phyloP scores from a whole-genome alignment of 257 asterid species.

The Nemophila menziesii region DNA sequence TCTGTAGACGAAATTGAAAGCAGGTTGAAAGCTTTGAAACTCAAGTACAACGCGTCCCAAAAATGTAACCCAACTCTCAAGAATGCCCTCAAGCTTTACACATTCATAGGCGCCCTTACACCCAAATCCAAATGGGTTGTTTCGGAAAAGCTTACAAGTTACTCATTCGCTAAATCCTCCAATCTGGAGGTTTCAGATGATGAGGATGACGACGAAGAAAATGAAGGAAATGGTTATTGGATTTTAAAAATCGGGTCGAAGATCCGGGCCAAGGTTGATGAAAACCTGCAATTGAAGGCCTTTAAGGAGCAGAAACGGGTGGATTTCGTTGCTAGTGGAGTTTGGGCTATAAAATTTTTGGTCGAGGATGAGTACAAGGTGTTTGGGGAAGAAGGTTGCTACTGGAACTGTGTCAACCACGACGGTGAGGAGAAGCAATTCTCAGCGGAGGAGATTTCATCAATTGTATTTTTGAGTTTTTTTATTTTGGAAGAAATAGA shows the following conservation, averaged over 20 bases:
- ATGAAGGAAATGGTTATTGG: slow-evolving; percentile 37
- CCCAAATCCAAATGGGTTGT: slow-evolving; percentile 58
- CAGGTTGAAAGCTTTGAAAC: slow-evolving; percentile 70
- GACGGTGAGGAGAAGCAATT: too few species aligned
- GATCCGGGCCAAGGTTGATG: slow-evolving; percentile 50
- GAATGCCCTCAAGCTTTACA: slow-evolving; percentile 65
- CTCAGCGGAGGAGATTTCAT: too few species aligned
- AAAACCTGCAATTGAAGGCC: slow-evolving; percentile 58
- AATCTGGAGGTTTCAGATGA: slow-evolving; percentile 23
- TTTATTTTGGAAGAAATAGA: too few species aligned
- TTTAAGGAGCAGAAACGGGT: slow-evolving; percentile 60
- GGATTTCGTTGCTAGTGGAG: slow-evolving; percentile 75
- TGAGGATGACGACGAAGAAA: slow-evolving; percentile 28
- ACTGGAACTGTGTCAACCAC: too few species aligned
- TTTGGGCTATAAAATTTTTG: slow-evolving; percentile 77
- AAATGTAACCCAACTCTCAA: slow-evolving; percentile 20
- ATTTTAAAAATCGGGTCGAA: slow-evolving; percentile 56
- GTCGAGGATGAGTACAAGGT: slow-evolving; percentile 38
- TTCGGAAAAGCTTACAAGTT: slow-evolving; percentile 40
- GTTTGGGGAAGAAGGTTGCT: too few species aligned
- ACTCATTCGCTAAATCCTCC: slow-evolving; percentile 33
- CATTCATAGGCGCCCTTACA: slow-evolving; percentile 39
- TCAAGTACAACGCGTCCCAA: slow-evolving; percentile 39
- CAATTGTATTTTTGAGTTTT: too few species aligned
- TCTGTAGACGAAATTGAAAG: slow-evolving; percentile 67